These are phyloP conservation scores for Cadophora luteo-olivacea DNA, from an alignment of 2,329 filamentous ascomycete genomes.

Conservation along the genomic window DNA sequence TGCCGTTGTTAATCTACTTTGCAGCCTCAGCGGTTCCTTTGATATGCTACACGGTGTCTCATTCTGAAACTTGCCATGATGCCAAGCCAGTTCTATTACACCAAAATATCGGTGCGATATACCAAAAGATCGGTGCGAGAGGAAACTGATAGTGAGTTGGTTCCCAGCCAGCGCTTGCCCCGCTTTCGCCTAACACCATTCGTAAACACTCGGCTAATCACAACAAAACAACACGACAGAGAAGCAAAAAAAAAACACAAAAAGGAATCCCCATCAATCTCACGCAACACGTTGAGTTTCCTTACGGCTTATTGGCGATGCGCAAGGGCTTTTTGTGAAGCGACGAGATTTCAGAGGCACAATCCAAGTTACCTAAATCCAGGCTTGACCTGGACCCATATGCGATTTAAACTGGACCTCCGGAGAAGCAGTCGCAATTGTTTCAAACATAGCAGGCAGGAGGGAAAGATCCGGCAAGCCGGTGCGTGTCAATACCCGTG, in stretches of 20 bases:
- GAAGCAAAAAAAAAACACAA: neutral
- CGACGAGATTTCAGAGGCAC: neutral
- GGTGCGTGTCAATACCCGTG: slow-evolving; percentile 1
- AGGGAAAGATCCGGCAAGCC: neutral
- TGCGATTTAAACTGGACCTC: neutral
- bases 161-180: neutral
- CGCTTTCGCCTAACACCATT: neutral
- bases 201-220: slow-evolving; percentile 1
- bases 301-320: neutral
- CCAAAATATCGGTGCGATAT: no score
- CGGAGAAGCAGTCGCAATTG: neutral
- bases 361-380: neutral
- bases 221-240: no score
- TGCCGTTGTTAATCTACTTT: no score
- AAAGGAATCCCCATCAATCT: neutral
- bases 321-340: neutral
- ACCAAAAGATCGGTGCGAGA: no score
- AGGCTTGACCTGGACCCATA: neutral
- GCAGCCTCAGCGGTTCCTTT: no score
- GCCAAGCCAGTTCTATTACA: no score
- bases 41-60: no score
- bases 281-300: neutral
- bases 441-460: slow-evolving; percentile 7
- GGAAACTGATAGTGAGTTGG: neutral
- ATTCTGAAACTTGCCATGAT: no score